These are phyloP conservation scores for Actinidia polygama DNA, from an alignment of 179 eudicot genomes.

Conservation along the genomic window DNA sequence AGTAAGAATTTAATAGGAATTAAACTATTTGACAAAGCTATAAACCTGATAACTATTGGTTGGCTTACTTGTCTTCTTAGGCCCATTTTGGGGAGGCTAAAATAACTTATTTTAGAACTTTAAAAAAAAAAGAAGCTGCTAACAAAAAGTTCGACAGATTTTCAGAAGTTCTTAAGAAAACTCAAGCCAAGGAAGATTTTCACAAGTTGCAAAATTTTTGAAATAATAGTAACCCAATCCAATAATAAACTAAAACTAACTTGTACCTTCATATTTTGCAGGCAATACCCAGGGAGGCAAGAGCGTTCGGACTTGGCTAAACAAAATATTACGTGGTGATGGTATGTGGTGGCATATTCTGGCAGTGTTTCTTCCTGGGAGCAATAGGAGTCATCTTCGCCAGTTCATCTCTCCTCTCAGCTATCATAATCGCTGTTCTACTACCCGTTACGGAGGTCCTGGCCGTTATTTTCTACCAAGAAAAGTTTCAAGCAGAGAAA, in stretches of 20 bases:
- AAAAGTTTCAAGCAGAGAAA: slow-evolving; percentile 59
- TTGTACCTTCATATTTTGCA: slow-evolving; percentile 22
- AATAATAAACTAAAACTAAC: not conserved
- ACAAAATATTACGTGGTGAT: slow-evolving; percentile 45
- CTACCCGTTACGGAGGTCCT: slow-evolving; percentile 56
- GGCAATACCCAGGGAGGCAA: slow-evolving; percentile 54
- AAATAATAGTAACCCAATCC: too few species aligned
- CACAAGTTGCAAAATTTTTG: not conserved
- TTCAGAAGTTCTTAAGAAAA: not conserved
- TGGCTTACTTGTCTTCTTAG: too few species aligned
- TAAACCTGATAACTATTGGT: too few species aligned
- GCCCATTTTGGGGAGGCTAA: too few species aligned
- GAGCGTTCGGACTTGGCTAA: slow-evolving; percentile 44
- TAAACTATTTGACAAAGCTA: too few species aligned
- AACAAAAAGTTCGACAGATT: not conserved
- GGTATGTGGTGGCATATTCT: slow-evolving; percentile 41
- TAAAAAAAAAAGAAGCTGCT: too few species aligned
- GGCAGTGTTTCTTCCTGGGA: slow-evolving; percentile 69
- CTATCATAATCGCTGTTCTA: slow-evolving; percentile 48
- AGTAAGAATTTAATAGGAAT: too few species aligned
- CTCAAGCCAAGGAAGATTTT: not conserved
- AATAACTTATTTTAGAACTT: too few species aligned
- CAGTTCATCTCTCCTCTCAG: slow-evolving; percentile 59
- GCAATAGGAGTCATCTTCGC: slow-evolving; percentile 56
- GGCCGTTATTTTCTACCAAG: slow-evolving; percentile 56